Evolutionary conservation across 2,329 filamentous ascomycete genomes (phyloP), one percentile per base, ranked within the genome.

Genomic region (Trichoderma arundinaceum): DNA sequence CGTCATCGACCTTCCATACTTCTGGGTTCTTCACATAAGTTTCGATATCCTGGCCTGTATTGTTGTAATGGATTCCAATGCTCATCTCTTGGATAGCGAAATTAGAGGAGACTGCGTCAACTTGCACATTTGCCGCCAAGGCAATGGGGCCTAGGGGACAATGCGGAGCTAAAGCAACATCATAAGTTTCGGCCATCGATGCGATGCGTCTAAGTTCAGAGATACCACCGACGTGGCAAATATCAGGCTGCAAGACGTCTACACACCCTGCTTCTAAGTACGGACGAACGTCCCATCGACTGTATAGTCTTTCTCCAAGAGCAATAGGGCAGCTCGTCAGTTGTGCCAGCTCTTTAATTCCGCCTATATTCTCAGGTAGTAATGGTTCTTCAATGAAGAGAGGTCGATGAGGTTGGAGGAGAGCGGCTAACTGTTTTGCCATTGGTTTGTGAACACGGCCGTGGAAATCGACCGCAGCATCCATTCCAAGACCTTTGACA

Each of bases 1-100:
- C 90, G 51, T 86, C 83, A n/a, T 84, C 81, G 6, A 92, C 85
- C 46, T 86, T 80, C 81, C 89, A 92, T 0, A 91, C 85, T 57
- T 84, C 82, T 0, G 86, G 82, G 70, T 92, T 85, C 71, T 84
- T 86, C 1, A 88, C 80, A 72, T 92, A 92, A 32, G 84, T 90
- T 12, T 84, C 84, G 63, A 91, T 78, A 73, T 92, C 89, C 70
- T 87, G 81, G 2, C 86, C 82, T 1, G 85, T 88, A 0, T 82
- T 84, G 70, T 94, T 94, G 73, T 93, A 94, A 74, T 94, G 91
- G 70, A 94, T 93, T 0, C 90, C 91, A 35, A 92, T 72, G 61
- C 87, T 89, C 91, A 92, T 92, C 75, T 93, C 90, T 72, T 91
- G 87, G 38, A 93, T 92, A 0, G 84, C 85, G 73, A 90, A 92